phyloP scores from a whole-genome alignment of 371 early-diverging fungal species.

The Mortierella sp. region DNA sequence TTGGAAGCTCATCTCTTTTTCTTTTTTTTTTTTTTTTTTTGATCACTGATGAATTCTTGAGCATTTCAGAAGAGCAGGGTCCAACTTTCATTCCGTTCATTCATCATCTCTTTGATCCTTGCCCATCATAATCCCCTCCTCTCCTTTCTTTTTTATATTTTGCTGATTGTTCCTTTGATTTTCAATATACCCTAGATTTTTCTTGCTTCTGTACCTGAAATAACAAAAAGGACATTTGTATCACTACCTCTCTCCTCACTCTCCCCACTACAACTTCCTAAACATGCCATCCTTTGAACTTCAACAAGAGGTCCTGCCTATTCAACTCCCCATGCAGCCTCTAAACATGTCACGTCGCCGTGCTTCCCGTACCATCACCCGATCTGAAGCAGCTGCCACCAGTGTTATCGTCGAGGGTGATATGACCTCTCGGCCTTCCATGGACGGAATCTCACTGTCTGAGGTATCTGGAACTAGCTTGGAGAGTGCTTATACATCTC shows the following conservation, averaged over 20 bases:
- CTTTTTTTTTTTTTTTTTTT: no score
- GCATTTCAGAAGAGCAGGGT: no score
- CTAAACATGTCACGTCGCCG: constrained; percentile 35
- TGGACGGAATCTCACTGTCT: neutral
- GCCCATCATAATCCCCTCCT: neutral
- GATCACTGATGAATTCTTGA: no score
- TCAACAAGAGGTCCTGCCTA: constrained; percentile 40
- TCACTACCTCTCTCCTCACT: neutral
- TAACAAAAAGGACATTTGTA: neutral
- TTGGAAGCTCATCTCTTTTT: no score
- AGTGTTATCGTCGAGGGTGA: neutral
- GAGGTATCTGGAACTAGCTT: neutral
- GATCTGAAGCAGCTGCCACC: constrained; percentile 15
- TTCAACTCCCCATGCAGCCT: constrained; percentile 45
- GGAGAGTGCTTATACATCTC: constrained; percentile 9
- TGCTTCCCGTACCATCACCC: constrained; percentile 23
- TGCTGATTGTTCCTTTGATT: neutral
- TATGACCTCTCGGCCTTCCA: neutral
- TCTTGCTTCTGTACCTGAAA: neutral
- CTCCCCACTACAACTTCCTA: neutral
- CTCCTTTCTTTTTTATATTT: neutral
- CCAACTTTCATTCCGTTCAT: no score
- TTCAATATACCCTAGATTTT: neutral
- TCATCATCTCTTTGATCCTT: neutral
- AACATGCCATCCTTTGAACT: constrained; percentile 41